Conservation (phyloP, 1,284 basidiomycete genomes). For the Psilocybe mexicana region DNA sequence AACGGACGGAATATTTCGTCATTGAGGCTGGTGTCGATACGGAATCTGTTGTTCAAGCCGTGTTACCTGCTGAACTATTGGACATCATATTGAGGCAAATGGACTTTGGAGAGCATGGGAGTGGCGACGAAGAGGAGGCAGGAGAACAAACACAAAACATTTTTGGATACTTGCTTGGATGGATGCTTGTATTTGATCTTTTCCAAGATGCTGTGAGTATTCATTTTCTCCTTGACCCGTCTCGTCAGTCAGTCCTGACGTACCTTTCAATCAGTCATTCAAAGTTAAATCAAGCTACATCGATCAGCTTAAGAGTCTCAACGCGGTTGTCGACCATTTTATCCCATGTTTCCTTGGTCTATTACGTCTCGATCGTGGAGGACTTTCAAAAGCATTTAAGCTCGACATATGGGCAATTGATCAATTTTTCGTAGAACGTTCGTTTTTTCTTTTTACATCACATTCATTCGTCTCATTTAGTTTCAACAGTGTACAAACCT, state of each 20-base stretch:
- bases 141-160: constrained; percentile 35
- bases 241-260: constrained; percentile 11
- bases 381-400: constrained; percentile 66
- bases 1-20: constrained; percentile 77
- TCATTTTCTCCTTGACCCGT: not conserved
- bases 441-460: constrained; percentile 29
- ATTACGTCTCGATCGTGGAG: constrained; percentile 59
- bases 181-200: constrained; percentile 89
- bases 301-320: constrained; percentile 77
- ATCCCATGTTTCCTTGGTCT: constrained; percentile 77
- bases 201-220: constrained; percentile 81
- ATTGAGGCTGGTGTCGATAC: constrained; percentile 82
- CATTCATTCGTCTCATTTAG: not conserved
- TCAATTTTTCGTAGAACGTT: constrained; percentile 82
- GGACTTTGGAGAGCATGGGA: constrained; percentile 40
- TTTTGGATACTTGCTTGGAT: constrained; percentile 77
- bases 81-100: constrained; percentile 51
- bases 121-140: constrained; percentile 30
- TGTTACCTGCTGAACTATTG: constrained; percentile 70
- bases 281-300: constrained; percentile 82
- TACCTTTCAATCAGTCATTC: constrained; percentile 55
- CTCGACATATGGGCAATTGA: constrained; percentile 84
- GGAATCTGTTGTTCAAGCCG: constrained; percentile 46
- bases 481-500: constrained; percentile 57
- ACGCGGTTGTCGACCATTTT: constrained; percentile 66